These are phyloP conservation scores for Mortierella hygrophila DNA, from an alignment of 192 early-diverging fungal species.

Conservation along the genomic window DNA sequence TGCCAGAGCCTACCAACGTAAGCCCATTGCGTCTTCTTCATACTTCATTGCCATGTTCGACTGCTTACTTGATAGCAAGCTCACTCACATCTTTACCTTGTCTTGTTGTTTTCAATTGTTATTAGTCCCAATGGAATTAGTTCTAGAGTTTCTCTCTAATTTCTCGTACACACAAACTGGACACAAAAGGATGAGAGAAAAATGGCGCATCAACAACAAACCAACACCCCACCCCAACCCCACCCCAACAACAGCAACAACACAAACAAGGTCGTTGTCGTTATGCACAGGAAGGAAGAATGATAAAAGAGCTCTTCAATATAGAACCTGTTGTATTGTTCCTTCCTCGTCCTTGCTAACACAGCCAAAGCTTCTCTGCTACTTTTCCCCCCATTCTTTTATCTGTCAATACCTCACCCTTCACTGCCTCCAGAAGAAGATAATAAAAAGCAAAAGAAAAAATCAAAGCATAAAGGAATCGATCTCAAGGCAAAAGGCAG, in stretches of 20 bases:
- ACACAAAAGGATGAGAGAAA: background rate
- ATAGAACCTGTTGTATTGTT: background rate
- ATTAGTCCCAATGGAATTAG: constrained; percentile 5
- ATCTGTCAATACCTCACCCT: background rate
- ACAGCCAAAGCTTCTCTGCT: background rate
- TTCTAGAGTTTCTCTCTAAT: background rate
- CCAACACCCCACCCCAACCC: too few species aligned
- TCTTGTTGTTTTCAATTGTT: background rate
- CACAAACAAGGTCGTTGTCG: background rate
- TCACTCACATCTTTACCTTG: background rate
- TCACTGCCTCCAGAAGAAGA: background rate
- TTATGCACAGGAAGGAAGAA: background rate
- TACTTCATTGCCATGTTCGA: too few species aligned
- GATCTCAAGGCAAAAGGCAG: background rate
- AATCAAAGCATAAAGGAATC: background rate
- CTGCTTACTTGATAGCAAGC: background rate
- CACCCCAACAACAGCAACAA: background rate
- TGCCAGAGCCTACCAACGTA: constrained; percentile 49
- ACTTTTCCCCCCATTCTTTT: background rate
- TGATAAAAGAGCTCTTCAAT: background rate
- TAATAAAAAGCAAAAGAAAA: background rate
- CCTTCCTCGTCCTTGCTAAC: background rate
- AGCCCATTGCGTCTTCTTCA: background rate
- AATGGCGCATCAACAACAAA: background rate
- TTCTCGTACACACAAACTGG: background rate